Evolutionary conservation across 2,329 filamentous ascomycete species (phyloP).

Genomic region (Rhytidhysteron rufulum): DNA sequence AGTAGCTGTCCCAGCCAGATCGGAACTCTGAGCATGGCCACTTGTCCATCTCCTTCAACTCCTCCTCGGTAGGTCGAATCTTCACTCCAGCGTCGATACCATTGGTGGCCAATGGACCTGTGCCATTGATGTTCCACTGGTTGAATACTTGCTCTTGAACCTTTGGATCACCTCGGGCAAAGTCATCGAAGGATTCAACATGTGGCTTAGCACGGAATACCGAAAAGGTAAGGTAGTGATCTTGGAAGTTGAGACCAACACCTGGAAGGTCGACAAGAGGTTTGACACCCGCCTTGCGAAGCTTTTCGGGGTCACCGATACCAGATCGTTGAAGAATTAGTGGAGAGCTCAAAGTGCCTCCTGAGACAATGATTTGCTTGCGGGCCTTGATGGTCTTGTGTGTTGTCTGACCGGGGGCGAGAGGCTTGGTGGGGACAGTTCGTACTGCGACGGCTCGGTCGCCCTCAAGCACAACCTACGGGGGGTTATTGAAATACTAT

Average conservation of each 20-base stretch:
- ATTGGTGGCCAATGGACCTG: constrained; percentile 72
- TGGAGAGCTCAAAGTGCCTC: constrained; percentile 70
- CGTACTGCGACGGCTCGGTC: constrained; percentile 68
- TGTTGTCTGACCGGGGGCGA: constrained; percentile 51
- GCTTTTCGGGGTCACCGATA: constrained; percentile 69
- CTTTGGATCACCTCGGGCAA: constrained; percentile 68
- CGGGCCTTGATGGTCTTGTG: constrained; percentile 62
- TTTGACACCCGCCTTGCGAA: constrained; percentile 64
- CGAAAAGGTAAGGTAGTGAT: constrained; percentile 70
- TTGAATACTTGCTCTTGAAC: constrained; percentile 70
- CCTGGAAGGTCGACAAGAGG: constrained; percentile 68
- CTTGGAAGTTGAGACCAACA: constrained; percentile 73
- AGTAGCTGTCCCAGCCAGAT: constrained; percentile 75
- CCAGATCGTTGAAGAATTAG: constrained; percentile 73
- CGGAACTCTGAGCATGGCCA: constrained; percentile 75
- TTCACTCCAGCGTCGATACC: constrained; percentile 79
- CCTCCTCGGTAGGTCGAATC: constrained; percentile 65
- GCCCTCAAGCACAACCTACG: constrained; percentile 65
- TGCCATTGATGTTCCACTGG: constrained; percentile 76
- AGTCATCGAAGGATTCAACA: constrained; percentile 77
- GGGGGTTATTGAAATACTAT: background rate
- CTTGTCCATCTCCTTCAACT: constrained; percentile 63
- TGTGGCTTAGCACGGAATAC: constrained; percentile 70
- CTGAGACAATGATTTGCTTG: constrained; percentile 70
- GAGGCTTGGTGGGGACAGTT: constrained; percentile 67